These are phyloP conservation scores for Fomitopsis serialis DNA, from an alignment of 768 basidiomycete genomes.

Conservation along the genomic window DNA sequence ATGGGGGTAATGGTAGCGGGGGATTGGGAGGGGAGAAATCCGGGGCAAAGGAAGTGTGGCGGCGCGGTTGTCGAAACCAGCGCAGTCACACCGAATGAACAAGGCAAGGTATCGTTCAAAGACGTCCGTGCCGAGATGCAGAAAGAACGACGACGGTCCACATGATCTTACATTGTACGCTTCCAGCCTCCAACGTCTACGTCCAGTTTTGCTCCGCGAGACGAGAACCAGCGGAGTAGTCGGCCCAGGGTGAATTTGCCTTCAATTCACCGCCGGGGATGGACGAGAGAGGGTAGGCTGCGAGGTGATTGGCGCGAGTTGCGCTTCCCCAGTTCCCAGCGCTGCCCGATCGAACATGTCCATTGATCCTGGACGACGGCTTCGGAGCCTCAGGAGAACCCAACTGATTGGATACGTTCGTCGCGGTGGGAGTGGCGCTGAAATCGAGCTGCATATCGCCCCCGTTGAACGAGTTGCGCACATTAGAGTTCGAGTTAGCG, in stretches of 20 bases:
- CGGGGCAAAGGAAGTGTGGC: neutral
- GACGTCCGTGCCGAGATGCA: constrained; percentile 8
- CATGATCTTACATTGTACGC: neutral
- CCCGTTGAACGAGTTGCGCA: constrained; percentile 74
- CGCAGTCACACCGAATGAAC: neutral
- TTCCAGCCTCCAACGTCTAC: neutral
- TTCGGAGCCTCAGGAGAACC: constrained; percentile 35
- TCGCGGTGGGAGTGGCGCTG: constrained; percentile 42
- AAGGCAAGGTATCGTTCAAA: neutral
- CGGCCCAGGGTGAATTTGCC: constrained; percentile 52
- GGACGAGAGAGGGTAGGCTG: constrained; percentile 41
- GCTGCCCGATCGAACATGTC: constrained; percentile 75
- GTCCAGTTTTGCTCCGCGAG: constrained; percentile 24
- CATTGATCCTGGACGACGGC: constrained; percentile 41
- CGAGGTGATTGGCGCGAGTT: constrained; percentile 45
- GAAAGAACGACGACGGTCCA: neutral
- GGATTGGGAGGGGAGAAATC: neutral
- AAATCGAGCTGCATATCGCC: constrained; percentile 60
- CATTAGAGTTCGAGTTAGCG: constrained; percentile 36
- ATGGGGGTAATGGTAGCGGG: neutral
- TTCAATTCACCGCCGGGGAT: constrained; percentile 55
- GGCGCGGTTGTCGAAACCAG: neutral
- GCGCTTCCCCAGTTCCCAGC: constrained; percentile 76
- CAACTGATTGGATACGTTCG: constrained; percentile 33
- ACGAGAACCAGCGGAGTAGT: constrained; percentile 18